Evolutionary conservation across 2,329 filamentous ascomycete genomes (phyloP), one percentile per base, ranked within the genome.

Genomic region (Phialophora verrucosa): DNA sequence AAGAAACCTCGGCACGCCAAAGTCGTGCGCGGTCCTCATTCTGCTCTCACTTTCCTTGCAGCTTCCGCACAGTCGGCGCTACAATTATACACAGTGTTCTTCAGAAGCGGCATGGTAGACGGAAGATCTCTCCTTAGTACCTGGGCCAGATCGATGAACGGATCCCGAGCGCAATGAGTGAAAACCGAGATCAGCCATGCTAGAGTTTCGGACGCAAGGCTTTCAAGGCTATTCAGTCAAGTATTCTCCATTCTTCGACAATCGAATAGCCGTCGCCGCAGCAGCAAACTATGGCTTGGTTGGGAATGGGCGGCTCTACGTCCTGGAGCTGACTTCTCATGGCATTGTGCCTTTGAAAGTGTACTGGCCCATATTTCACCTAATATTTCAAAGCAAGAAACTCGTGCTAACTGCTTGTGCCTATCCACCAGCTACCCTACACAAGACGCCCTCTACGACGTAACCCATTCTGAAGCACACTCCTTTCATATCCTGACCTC

Each of bases 211-310:
- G 70, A 98, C 95, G 25, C 86, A 92, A 76, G 95, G 95, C 75
- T 98, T 88, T 85, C 97, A 98, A 79, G 93, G 93, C 74, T 97
- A 96, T 81, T 92, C 91, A 73, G 93, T 97, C 79, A 97, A 97
- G 81, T 99, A 98, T 84, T 98, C 94, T 63, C 95, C 95, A 6
- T 99, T 97, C 83, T 96, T 96, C 82, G 95, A 98, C 82, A 95
- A 91, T 71, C 89, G 93, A 70, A 88, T 99, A 70, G 94, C 94
- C 64, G 93, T 97, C 74, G 91, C 92, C 32, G 86, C 91, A 1
- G 91, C 93, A n/a, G 88, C 94, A 70, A 98, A 99, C 83, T 99
- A 95, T 81, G 95, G 95, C 47, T 91, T 99, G 47, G 94, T 99
- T 42, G 95, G 95, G 56, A 99, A 99, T 82, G 95, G 95, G 11